phyloP scores from a whole-genome alignment of 1,284 basidiomycete genomes.

The Pascua guehoae region DNA sequence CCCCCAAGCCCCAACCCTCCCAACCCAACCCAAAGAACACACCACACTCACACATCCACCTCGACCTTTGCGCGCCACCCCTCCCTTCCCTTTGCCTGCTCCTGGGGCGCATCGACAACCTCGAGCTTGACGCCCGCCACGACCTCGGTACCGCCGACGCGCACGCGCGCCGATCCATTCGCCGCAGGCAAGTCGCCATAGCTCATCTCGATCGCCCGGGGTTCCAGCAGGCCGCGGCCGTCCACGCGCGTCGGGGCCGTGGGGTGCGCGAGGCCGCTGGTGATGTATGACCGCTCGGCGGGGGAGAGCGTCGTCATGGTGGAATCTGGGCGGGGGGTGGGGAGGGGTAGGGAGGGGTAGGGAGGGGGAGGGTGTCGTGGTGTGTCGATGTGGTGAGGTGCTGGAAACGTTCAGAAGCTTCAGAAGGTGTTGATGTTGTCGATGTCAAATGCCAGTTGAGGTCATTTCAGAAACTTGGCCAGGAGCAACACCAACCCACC shows the following conservation, averaged over 20 bases:
- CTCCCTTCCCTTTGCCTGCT: conserved; percentile 1
- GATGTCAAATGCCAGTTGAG: background rate
- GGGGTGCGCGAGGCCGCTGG: conserved; percentile 38
- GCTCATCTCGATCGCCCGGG: conserved; percentile 35
- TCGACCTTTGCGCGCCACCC: conserved; percentile 41
- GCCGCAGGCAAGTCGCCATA: conserved; percentile 47
- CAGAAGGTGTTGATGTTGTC: background rate
- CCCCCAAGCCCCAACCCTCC: too few relatives aligned
- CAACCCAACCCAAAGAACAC: background rate
- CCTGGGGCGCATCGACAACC: conserved; percentile 31
- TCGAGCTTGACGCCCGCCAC: conserved; percentile 46
- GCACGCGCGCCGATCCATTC: conserved; percentile 42
- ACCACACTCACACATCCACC: conserved; percentile 46
- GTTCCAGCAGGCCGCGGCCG: conserved; percentile 32
- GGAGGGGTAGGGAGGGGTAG: background rate
- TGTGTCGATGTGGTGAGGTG: background rate
- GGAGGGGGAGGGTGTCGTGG: background rate
- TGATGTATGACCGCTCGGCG: conserved; percentile 45
- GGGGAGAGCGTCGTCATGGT: conserved; percentile 35
- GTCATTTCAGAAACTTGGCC: background rate
- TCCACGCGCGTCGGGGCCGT: conserved; percentile 40
- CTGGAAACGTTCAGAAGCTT: too few relatives aligned
- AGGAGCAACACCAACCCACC: background rate
- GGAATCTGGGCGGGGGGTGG: background rate
- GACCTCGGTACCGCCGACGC: conserved; percentile 42